Conservation (phyloP, 441 rosid species). For the Omphalea diandra region DNA sequence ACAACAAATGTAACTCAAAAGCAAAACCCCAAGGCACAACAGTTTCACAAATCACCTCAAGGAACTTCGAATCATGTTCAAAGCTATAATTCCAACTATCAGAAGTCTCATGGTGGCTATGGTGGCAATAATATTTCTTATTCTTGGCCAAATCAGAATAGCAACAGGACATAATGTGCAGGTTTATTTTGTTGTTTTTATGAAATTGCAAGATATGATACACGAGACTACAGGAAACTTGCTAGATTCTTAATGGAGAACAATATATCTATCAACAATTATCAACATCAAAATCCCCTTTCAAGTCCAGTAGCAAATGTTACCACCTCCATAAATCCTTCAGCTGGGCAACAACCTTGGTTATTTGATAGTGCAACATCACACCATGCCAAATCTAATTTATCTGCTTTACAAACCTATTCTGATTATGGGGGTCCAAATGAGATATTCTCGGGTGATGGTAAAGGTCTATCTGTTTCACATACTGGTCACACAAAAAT, state of each 20-base stretch:
- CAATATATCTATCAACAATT: background rate
- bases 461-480: background rate
- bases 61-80: background rate
- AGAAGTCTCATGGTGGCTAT: too few relatives aligned
- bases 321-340: background rate
- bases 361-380: background rate
- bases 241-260: background rate
- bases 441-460: background rate
- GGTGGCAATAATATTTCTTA: background rate
- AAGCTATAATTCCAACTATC: background rate
- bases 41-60: background rate
- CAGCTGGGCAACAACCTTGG: background rate
- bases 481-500: background rate
- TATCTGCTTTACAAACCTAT: background rate
- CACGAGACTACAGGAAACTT: background rate
- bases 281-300: background rate
- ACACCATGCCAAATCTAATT: background rate
- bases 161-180: background rate
- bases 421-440: background rate
- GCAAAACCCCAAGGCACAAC: too few relatives aligned
- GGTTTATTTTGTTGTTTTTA: background rate
- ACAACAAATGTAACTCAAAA: too few relatives aligned
- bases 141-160: background rate
- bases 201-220: background rate
- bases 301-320: background rate